phyloP scores from a whole-genome alignment of 768 basidiomycete genomes.

The Tephrocybe sp. region DNA sequence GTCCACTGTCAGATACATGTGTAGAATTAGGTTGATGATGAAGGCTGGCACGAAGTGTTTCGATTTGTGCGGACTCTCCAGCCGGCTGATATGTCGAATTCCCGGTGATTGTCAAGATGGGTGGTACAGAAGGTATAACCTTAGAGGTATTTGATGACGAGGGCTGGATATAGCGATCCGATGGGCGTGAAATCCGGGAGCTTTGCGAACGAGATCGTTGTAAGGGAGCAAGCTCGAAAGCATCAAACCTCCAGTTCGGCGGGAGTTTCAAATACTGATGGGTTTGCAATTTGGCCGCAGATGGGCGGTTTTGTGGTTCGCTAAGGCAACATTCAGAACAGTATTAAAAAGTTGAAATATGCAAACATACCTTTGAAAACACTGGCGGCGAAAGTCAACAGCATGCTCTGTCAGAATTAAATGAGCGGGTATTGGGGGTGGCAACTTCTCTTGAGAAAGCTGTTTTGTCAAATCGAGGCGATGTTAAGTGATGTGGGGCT shows the following conservation, averaged over 20 bases:
- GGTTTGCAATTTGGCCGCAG: constrained; percentile 58
- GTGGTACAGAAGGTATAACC: background rate
- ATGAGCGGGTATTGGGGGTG: constrained; percentile 77
- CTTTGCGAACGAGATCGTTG: constrained; percentile 10
- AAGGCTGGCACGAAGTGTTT: background rate
- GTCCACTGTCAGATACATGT: constrained; percentile 19
- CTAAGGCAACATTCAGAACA: constrained; percentile 31
- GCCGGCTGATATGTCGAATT: constrained; percentile 2
- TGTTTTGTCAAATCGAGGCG: constrained; percentile 24
- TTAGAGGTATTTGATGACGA: background rate
- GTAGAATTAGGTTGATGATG: background rate
- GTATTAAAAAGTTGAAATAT: background rate
- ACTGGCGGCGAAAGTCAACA: constrained; percentile 70
- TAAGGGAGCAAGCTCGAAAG: constrained; percentile 6
- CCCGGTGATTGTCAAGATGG: background rate
- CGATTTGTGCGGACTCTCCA: background rate
- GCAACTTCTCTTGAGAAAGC: constrained; percentile 64
- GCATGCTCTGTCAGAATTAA: constrained; percentile 62
- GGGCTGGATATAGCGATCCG: constrained; percentile 3
- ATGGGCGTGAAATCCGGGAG: constrained; percentile 11
- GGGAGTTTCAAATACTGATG: constrained; percentile 66
- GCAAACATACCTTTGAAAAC: constrained; percentile 69
- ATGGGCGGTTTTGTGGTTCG: constrained; percentile 69
- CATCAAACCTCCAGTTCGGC: constrained; percentile 46
- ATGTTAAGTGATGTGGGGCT: background rate